A percentile compares a stretch with the other conserved stretches of the same genome.
Conservation (phyloP, 78 protist genomes). For the slime mould (Dictyostelium discoideum) region DNA sequence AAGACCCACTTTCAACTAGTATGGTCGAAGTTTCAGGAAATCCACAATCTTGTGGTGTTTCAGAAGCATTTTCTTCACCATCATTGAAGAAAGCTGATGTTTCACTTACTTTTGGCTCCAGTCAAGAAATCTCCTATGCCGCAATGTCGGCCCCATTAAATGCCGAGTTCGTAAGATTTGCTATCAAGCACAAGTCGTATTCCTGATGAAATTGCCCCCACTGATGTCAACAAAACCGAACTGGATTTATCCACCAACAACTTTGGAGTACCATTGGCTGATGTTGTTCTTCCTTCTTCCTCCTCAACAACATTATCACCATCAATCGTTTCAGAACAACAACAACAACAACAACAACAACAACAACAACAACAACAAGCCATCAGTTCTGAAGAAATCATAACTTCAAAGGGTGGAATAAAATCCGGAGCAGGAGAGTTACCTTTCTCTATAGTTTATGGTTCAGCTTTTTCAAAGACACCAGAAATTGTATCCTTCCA, state of each 20-base stretch:
- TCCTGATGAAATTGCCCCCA: slow-evolving; percentile 54
- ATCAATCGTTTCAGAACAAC: neutral
- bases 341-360: neutral
- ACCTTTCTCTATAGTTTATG: neutral
- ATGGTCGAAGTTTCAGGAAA: neutral
- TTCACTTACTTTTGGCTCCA: neutral
- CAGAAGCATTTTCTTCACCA: neutral
- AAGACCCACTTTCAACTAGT: neutral
- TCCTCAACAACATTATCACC: neutral
- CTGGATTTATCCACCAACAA: neutral
- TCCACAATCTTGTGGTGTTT: neutral
- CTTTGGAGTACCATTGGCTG: neutral
- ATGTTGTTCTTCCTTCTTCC: neutral
- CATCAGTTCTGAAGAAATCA: neutral
- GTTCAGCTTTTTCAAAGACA: neutral
- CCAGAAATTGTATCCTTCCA: neutral
- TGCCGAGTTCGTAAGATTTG: slow-evolving; percentile 58
- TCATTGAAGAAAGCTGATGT: neutral
- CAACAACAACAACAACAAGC: neutral
- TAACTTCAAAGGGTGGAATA: neutral
- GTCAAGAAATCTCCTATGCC: neutral
- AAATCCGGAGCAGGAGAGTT: neutral
- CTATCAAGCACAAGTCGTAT: slow-evolving; percentile 76
- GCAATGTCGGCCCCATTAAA: neutral
- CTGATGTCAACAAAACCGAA: neutral